Conservation (phyloP, 768 basidiomycete genomes). For the Plicaturopsis crispa region DNA sequence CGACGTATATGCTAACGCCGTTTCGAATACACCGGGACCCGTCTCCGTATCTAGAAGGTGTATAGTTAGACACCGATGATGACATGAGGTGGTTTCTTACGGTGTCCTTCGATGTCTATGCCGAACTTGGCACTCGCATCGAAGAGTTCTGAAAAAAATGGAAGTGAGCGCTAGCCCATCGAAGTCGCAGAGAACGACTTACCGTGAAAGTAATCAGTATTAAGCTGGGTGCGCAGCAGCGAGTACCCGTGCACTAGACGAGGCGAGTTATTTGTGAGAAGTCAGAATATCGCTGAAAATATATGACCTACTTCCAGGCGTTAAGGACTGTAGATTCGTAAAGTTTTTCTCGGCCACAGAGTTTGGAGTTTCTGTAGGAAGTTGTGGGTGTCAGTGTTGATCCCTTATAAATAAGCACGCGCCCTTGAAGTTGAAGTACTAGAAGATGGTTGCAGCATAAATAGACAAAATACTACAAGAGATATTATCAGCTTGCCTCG, state of each 20-base stretch:
- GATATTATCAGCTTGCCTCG: conserved; percentile 48
- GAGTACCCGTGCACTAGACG: conserved; percentile 99
- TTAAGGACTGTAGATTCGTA: conserved; percentile 65
- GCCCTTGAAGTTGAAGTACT: conserved; percentile 95
- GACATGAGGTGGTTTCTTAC: conserved; percentile 30
- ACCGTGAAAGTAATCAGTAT: conserved; percentile 85
- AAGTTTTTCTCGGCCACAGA: conserved; percentile 75
- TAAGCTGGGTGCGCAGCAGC: conserved; percentile 82
- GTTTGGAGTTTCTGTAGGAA: conserved; percentile 65
- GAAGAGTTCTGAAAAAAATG: too few species aligned
- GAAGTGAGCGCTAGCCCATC: too few species aligned
- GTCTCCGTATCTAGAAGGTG: conserved; percentile 74
- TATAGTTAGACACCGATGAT: conserved; percentile 1
- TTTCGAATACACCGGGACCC: conserved; percentile 83
- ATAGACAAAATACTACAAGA: conserved; percentile 2
- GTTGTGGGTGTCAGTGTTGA: conserved; percentile 1
- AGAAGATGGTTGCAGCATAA: conserved; percentile 1
- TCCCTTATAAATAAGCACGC: conserved; percentile 4
- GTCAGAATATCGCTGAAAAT: background rate
- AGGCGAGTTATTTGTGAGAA: conserved; percentile 3
- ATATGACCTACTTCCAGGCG: conserved; percentile 74
- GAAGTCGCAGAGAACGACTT: too few species aligned
- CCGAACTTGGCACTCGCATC: conserved; percentile 67
- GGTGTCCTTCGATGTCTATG: conserved; percentile 81
- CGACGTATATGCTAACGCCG: conserved; percentile 78